Conservation (phyloP, 169 alveolate species). For the Pseudocohnilembus persalinus region DNA sequence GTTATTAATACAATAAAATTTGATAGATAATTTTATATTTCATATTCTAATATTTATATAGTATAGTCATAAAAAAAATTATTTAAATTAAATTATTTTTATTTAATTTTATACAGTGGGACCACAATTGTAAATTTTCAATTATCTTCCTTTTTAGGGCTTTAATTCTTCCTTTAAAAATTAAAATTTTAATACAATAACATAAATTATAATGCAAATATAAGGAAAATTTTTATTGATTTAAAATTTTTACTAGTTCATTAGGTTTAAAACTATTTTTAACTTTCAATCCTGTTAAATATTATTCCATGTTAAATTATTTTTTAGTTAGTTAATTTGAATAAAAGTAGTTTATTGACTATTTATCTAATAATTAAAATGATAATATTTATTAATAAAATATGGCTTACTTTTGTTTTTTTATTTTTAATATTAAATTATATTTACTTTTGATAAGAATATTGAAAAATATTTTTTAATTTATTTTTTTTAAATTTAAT, state of each 20-base stretch:
- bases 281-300: neutral
- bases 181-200: no score
- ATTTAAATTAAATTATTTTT: neutral
- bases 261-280: neutral
- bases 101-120: conserved; percentile 63
- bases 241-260: neutral
- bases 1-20: neutral
- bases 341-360: no score
- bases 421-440: no score
- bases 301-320: no score
- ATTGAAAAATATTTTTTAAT: no score
- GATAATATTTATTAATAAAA: no score
- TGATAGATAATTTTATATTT: neutral
- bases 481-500: no score
- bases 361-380: no score
- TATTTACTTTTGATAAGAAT: no score
- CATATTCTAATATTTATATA: neutral
- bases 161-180: conserved; percentile 52
- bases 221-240: neutral
- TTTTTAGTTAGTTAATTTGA: no score
- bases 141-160: conserved; percentile 63
- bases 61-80: neutral
- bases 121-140: conserved; percentile 85
- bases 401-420: no score
- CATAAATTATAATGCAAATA: no score